phyloP scores from a whole-genome alignment of 306 rosid species.

The Inga leiocalycina region DNA sequence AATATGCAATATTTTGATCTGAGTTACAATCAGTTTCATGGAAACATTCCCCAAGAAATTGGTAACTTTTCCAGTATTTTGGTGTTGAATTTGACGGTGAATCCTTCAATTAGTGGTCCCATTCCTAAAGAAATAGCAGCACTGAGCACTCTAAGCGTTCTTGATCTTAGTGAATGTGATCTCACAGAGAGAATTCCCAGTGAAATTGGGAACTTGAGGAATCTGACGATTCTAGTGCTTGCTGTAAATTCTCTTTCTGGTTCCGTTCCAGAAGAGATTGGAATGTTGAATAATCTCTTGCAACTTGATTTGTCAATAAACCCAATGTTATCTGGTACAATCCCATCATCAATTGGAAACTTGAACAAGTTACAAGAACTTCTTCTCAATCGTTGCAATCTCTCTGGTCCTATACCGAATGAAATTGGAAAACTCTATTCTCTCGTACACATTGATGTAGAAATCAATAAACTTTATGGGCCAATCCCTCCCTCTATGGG shows the following conservation, averaged over 20 bases:
- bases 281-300: not conserved
- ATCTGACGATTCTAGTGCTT: not conserved
- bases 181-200: conserved; percentile 1
- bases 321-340: not conserved
- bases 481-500: not conserved
- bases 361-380: not conserved
- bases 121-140: conserved; percentile 20
- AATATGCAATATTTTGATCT: not conserved
- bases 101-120: not conserved
- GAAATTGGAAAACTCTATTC: not conserved
- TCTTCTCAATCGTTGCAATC: not conserved
- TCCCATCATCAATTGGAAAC: conserved; percentile 11
- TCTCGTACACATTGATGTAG: not conserved
- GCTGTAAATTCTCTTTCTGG: not conserved
- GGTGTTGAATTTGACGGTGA: not conserved
- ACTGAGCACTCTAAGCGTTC: not conserved
- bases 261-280: not conserved
- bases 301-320: not conserved
- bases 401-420: not conserved
- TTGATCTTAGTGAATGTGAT: not conserved
- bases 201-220: not conserved
- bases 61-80: not conserved
- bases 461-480: not conserved
- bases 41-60: not conserved
- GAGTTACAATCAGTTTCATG: not conserved